phyloP scores from a whole-genome alignment of 768 basidiomycete species.

The Stropharia rugosoannulata region DNA sequence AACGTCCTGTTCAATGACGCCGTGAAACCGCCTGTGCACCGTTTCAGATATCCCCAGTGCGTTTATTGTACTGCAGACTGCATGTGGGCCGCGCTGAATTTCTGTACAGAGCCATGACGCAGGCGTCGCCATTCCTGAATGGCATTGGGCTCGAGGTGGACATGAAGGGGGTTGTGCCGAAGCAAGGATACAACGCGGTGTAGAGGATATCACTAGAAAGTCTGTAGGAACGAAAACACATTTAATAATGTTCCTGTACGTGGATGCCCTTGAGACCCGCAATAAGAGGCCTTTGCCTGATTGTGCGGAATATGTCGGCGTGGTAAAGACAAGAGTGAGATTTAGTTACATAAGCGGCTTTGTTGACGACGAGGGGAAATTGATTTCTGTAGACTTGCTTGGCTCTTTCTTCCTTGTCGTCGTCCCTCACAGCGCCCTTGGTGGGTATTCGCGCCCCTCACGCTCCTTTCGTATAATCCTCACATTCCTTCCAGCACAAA shows the following conservation, averaged over 20 bases:
- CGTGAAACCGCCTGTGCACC: conserved; percentile 50
- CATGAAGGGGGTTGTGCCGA: conserved; percentile 30
- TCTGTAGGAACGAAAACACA: background rate
- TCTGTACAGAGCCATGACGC: conserved; percentile 48
- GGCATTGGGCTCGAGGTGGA: conserved; percentile 52
- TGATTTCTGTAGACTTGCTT: background rate
- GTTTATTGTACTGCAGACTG: background rate
- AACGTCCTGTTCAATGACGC: conserved; percentile 41
- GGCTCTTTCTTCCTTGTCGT: background rate
- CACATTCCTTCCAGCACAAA: conserved; percentile 3
- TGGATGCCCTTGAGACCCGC: too few species aligned
- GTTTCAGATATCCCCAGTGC: conserved; percentile 71
- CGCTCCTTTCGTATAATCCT: conserved; percentile 14
- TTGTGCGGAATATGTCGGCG: conserved; percentile 8
- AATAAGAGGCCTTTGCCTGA: background rate
- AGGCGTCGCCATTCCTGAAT: conserved; percentile 59
- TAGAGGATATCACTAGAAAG: background rate
- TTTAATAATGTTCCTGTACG: too few species aligned
- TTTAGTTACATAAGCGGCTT: conserved; percentile 4
- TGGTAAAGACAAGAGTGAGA: conserved; percentile 4
- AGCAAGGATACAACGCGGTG: conserved; percentile 24
- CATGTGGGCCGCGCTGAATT: conserved; percentile 8
- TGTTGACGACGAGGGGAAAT: conserved; percentile 4
- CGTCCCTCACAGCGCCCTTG: conserved; percentile 4
- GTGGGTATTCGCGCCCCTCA: conserved; percentile 4